Percentiles rank a stretch among this genome's conserved stretches.
Conservation (phyloP, 116 monocot genomes). For the Iris pallida region DNA sequence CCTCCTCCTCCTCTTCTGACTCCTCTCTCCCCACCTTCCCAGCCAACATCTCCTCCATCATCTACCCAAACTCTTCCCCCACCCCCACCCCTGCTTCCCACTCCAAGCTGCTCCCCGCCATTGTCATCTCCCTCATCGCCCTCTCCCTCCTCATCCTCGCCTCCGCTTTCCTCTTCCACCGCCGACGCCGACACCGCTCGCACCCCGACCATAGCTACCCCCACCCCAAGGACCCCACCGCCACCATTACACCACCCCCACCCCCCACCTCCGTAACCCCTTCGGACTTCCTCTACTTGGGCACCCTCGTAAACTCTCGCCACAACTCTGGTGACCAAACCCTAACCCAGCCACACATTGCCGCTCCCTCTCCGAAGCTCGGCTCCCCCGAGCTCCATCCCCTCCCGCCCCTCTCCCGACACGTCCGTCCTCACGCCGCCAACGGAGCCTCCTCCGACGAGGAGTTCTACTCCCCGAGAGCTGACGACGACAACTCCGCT, state of each 20-base stretch:
- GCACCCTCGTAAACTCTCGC: slow-evolving; percentile 39
- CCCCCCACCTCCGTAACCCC: slow-evolving; percentile 5
- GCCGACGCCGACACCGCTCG: slow-evolving; percentile 20
- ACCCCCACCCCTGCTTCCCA: background rate
- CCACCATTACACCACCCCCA: slow-evolving; percentile 18
- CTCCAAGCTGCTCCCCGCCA: slow-evolving; percentile 19
- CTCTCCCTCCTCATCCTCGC: slow-evolving; percentile 4
- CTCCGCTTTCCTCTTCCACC: slow-evolving; percentile 7
- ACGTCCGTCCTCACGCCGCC: slow-evolving; percentile 5
- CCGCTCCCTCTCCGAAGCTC: background rate
- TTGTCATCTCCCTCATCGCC: slow-evolving; percentile 18
- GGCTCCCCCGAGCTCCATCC: slow-evolving; percentile 82
- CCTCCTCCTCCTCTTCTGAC: background rate
- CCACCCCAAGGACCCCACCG: slow-evolving; percentile 3
- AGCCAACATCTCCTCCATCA: slow-evolving; percentile 23
- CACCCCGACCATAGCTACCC: too few species aligned
- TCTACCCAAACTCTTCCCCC: slow-evolving; percentile 7
- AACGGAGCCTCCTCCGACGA: slow-evolving; percentile 29
- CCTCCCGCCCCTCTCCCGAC: slow-evolving; percentile 60
- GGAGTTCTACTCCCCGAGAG: slow-evolving; percentile 47
- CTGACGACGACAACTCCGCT: background rate
- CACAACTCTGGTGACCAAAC: slow-evolving; percentile 1
- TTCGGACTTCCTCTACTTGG: slow-evolving; percentile 48
- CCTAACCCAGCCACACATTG: background rate
- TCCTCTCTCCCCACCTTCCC: slow-evolving; percentile 20